phyloP scores from a whole-genome alignment of 2,329 filamentous ascomycete genomes.

The Chrysoporthe deuterocubensis region DNA sequence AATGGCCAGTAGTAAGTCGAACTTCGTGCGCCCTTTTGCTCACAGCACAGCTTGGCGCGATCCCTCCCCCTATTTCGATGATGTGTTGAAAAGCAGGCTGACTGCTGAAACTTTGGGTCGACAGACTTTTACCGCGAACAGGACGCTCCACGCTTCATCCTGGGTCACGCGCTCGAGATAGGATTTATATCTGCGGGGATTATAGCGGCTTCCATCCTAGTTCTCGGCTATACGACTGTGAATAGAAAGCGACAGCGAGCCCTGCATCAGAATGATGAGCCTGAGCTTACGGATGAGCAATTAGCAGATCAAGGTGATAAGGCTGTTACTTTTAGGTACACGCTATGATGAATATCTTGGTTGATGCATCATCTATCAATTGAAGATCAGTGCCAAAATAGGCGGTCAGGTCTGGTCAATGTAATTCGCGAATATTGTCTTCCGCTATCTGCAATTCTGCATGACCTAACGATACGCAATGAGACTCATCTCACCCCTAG shows the following conservation, averaged over 20 bases:
- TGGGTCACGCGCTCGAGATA: conserved; percentile 39
- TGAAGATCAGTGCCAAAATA: too few species aligned
- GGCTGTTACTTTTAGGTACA: conserved; percentile 2
- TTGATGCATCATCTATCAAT: too few species aligned
- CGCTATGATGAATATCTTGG: not conserved
- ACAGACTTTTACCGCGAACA: conserved; percentile 66
- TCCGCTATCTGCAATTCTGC: too few species aligned
- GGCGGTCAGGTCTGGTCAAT: too few species aligned
- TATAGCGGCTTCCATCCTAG: not conserved
- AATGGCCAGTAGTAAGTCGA: conserved; percentile 51
- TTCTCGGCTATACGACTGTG: not conserved
- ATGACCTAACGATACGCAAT: too few species aligned
- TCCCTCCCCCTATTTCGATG: too few species aligned
- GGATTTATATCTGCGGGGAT: not conserved
- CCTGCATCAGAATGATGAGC: not conserved
- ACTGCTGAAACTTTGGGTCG: not conserved
- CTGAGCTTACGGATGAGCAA: too few species aligned
- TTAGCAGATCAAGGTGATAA: not conserved
- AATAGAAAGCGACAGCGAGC: not conserved
- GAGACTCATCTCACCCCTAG: too few species aligned
- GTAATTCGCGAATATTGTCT: too few species aligned
- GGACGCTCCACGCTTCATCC: conserved; percentile 52
- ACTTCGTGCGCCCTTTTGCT: not conserved
- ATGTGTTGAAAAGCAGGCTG: too few species aligned
- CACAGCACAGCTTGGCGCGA: too few species aligned